These are phyloP conservation scores for Paraurostyla sp. DNA, from an alignment of 73 alveolate species.

Conservation along the genomic window DNA sequence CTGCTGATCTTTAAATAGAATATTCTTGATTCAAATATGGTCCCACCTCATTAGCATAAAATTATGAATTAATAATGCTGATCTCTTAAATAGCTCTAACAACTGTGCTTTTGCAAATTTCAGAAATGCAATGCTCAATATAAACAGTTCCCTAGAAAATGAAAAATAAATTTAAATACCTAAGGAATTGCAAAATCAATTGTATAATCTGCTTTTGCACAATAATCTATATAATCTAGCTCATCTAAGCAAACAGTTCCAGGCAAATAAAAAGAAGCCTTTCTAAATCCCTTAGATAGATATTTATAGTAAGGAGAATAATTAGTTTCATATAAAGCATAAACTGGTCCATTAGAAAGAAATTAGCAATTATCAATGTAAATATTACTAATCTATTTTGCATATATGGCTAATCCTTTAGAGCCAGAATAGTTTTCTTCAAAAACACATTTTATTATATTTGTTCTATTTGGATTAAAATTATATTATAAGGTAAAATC, in stretches of 20 bases:
- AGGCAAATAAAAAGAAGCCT: not conserved
- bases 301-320: not conserved
- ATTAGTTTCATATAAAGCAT: not conserved
- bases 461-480: constrained; percentile 3
- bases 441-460: not conserved
- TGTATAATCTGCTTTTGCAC: not conserved
- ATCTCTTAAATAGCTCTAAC: not conserved
- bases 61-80: not conserved
- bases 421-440: constrained; percentile 7
- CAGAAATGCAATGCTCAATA: not conserved
- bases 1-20: not conserved
- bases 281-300: not conserved
- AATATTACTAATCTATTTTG: not conserved
- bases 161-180: not conserved
- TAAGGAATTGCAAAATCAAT: not conserved
- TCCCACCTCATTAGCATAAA: not conserved
- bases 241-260: constrained; percentile 12
- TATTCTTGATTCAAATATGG: constrained; percentile 8
- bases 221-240: not conserved
- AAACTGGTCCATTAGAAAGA: not conserved
- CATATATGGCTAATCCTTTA: constrained; percentile 6
- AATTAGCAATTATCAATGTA: not conserved
- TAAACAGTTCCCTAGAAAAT: constrained; percentile 2
- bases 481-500: not conserved
- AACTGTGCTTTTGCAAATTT: not conserved